Percentiles rank a stretch among this genome's conserved stretches.
phyloP scores from a whole-genome alignment of 2,329 filamentous ascomycete genomes.

The Fusarium sp. region DNA sequence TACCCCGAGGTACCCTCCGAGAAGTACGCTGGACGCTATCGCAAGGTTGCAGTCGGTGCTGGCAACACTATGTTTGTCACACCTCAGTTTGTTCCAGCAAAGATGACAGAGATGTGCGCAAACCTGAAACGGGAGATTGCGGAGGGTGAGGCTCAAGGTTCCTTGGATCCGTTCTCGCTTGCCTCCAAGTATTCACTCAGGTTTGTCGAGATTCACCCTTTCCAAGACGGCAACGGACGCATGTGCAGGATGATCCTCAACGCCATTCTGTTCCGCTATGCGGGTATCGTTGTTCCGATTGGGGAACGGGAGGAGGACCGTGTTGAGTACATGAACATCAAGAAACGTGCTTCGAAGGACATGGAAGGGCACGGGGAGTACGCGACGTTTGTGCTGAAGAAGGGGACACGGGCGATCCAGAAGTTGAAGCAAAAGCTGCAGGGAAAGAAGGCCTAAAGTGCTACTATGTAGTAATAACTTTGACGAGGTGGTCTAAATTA shows the following conservation, averaged over 20 bases:
- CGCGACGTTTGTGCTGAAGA: constrained; percentile 42
- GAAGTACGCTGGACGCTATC: constrained; percentile 44
- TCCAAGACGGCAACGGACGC: constrained; percentile 54
- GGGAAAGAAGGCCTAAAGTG: constrained; percentile 8
- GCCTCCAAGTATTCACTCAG: constrained; percentile 44
- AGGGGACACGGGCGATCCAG: constrained; percentile 7
- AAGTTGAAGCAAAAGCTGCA: constrained; percentile 41
- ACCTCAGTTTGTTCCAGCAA: constrained; percentile 39
- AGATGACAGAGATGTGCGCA: constrained; percentile 46
- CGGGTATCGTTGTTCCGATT: constrained; percentile 37
- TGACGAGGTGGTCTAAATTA: neutral
- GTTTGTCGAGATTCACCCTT: constrained; percentile 54
- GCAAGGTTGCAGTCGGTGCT: constrained; percentile 39
- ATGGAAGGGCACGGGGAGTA: constrained; percentile 47
- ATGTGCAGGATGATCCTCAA: constrained; percentile 54
- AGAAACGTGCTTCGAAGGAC: constrained; percentile 32
- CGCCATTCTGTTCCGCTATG: constrained; percentile 49
- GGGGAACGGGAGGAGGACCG: constrained; percentile 37
- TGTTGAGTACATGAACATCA: constrained; percentile 41
- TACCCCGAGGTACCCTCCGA: constrained; percentile 1
- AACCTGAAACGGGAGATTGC: constrained; percentile 34
- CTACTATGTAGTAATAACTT: neutral
- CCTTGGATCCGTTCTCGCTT: constrained; percentile 47
- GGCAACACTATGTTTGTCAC: constrained; percentile 45
- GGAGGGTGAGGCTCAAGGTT: neutral